phyloP scores from a whole-genome alignment of 2,329 filamentous ascomycete genomes.

The Trichoderma guizhouense region DNA sequence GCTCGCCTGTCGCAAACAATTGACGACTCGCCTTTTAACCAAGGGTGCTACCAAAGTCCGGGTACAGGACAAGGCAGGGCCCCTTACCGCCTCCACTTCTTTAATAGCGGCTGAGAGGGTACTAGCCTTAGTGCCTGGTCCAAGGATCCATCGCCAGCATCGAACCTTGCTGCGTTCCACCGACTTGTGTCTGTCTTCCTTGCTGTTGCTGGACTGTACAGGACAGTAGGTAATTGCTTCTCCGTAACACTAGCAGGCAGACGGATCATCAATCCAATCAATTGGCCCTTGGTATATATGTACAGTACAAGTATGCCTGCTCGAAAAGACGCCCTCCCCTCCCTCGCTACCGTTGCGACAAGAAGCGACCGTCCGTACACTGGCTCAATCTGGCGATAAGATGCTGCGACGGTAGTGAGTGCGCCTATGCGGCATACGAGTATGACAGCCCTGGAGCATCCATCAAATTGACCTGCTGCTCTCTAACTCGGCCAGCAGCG shows the following conservation, averaged over 20 bases:
- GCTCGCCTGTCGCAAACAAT: conserved; percentile 14
- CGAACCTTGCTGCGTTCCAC: neutral
- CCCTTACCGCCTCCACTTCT: neutral
- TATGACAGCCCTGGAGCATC: no score
- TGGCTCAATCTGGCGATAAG: neutral
- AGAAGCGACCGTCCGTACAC: neutral
- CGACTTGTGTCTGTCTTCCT: neutral
- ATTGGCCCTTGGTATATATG: no score
- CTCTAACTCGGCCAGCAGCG: neutral
- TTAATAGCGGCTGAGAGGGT: neutral
- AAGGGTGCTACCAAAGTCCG: neutral
- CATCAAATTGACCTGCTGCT: neutral
- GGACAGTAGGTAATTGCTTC: neutral
- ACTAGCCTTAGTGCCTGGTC: neutral
- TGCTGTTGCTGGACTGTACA: neutral
- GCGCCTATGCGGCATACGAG: neutral
- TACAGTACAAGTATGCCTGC: neutral
- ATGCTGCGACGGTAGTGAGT: neutral
- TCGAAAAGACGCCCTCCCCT: neutral
- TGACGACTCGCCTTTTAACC: neutral
- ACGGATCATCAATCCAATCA: neutral
- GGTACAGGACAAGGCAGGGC: neutral
- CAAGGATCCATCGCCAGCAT: neutral
- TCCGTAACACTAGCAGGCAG: neutral
- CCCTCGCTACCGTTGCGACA: neutral